Base-by-base conservation (phyloP, 305 asterid species). In the Stenogyne calaminthoides region DNA sequence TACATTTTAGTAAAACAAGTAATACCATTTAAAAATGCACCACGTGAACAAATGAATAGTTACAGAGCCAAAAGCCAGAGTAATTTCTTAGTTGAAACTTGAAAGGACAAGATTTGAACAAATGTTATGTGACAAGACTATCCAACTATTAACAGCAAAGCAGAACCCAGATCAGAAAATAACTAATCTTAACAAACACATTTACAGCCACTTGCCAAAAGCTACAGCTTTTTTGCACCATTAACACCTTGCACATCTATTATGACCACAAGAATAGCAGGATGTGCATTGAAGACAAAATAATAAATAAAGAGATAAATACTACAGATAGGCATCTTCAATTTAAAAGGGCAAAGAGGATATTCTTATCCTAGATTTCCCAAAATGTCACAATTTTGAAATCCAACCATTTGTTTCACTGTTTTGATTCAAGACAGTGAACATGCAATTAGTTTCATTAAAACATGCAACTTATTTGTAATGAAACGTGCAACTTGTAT, bases 141-240 rank as follows among this genome's bases (percentile, higher is more conserved):
- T 62, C 63, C 76, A 72, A 63, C 57, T 36, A 61, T 20, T 7
- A 49, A 47, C 64, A 71, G 70, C 76, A 34, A 59, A 72, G 76
- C 76, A 72, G 44, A 58, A 18, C 76, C 68, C 70, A 62, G 55
- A 29, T 62, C 54, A 36, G 27, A 46, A 46, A 72, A 19, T 61
- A 40, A 39, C 55, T 55, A 51, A 55, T 40, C 65, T 39, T 15
- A 32, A 9, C 69, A 63, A 18, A 47, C 54, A 39, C 69, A 63
- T 63, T 39, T 63, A 16, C 29, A 63, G 34, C 6, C 16, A 39
- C 34, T 63, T 39, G 18, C 52, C 68, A 37, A 63, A 60, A 37
- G 3, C 59, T 59, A 36, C 64, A 32, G 58, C 9, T 39, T 25
- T 12, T 25, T 18, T 22, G 5, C 36, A 59, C 11, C 69, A 37